Base-by-base conservation (phyloP, 2,329 filamentous ascomycete genomes). In the Aciculosporium take region DNA sequence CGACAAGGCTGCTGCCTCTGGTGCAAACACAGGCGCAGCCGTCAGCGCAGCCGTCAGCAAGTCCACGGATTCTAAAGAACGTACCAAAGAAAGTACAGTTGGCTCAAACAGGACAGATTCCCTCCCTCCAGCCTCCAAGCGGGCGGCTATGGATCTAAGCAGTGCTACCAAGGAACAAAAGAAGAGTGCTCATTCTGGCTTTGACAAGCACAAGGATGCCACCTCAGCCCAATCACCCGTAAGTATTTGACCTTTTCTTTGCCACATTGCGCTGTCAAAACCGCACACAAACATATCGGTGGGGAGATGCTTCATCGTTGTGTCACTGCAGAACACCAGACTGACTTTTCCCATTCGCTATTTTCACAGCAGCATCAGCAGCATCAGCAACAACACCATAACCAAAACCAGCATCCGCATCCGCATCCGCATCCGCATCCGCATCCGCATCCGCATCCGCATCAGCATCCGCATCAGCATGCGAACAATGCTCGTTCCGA, bases 191-290 rank as follows among this genome's bases (percentile, higher is more conserved):
- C 57, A 52, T 25, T 31, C 59, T 29, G 46, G 48, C 23, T 42
- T 51, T 24, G 67, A 69, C 27, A 63, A 66, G 50, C 45, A 53
- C n/a, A 73, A 68, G 51, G 59, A 67, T 20, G 43, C 53, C 5
- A 48, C 52, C 30, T 30, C 50, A 3, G 55, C 63, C 36, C 48
- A 56, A 15, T 48, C 56, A 40, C 53, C 51, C 28, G 67, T 71
- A 61, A 61, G 67, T 62, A n/a, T n/a, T 13, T 18, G 23, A 20
- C 30, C 30, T 17, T 12, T 13, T 10, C 4, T 21, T 20, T n/a
- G 9, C n/a, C n/a, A 17, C 6, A 3, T 3, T n/a, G 6, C 21
- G 15, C 29, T 28, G 24, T 12, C 2, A 20, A 18, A 24, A 23
- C 23, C 12, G 20, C 28, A 31, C 20, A 23, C 37, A 17, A 17